phyloP scores from a whole-genome alignment of 2,329 filamentous ascomycete genomes.

The Phyllosticta paracitricarpa region DNA sequence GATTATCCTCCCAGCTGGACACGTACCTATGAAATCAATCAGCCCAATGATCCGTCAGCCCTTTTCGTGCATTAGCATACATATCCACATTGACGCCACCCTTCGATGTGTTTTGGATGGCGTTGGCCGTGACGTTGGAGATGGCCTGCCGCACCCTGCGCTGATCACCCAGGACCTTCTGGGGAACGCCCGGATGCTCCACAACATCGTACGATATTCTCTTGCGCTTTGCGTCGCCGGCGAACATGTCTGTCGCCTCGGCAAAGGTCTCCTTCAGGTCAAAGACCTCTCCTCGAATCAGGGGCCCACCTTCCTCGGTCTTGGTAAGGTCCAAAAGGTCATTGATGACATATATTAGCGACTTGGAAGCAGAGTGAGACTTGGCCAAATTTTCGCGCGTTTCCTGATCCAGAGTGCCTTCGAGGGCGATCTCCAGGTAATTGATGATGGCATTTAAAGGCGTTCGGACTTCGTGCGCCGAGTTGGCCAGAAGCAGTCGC shows the following conservation, averaged over 20 bases:
- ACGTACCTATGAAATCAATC: slow-evolving; percentile 38
- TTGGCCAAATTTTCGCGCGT: slow-evolving; percentile 74
- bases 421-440: slow-evolving; percentile 81
- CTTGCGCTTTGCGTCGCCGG: slow-evolving; percentile 65
- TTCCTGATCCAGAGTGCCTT: slow-evolving; percentile 68
- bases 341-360: slow-evolving; percentile 88
- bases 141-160: slow-evolving; percentile 72
- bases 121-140: slow-evolving; percentile 75
- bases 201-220: slow-evolving; percentile 59
- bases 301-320: slow-evolving; percentile 67
- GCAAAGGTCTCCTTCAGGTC: slow-evolving; percentile 59
- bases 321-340: slow-evolving; percentile 83
- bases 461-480: slow-evolving; percentile 83
- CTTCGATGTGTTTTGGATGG: slow-evolving; percentile 62
- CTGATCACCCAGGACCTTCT: slow-evolving; percentile 66
- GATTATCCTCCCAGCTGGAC: slow-evolving; percentile 40
- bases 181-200: slow-evolving; percentile 59
- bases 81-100: slow-evolving; percentile 64
- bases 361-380: slow-evolving; percentile 86
- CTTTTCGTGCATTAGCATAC: neutral
- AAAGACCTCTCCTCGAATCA: slow-evolving; percentile 74
- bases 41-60: neutral
- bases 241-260: slow-evolving; percentile 70
- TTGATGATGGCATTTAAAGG: slow-evolving; percentile 92
- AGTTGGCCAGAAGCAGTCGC: slow-evolving; percentile 69